Evolutionary conservation across 2,329 filamentous ascomycete species (phyloP).

Genomic region (Botrytis tulipae): DNA sequence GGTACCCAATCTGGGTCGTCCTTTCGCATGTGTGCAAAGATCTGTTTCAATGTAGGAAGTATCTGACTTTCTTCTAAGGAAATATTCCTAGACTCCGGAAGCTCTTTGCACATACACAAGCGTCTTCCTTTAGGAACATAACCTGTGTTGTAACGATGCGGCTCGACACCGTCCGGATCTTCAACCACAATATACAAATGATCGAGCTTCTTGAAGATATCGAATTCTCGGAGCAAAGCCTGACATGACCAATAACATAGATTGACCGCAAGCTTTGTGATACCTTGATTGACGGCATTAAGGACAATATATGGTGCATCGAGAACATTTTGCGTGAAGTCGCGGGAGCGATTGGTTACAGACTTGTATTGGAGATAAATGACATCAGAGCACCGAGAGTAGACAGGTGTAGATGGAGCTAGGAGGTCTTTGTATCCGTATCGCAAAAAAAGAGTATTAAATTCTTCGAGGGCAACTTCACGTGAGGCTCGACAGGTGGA

Average conservation of each 20-base stretch:
- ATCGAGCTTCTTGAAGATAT: neutral
- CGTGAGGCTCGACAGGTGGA: neutral
- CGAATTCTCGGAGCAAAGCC: neutral
- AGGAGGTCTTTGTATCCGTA: neutral
- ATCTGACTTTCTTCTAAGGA: neutral
- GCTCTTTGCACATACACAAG: neutral
- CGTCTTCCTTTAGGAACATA: neutral
- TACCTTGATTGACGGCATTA: neutral
- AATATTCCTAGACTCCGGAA: neutral
- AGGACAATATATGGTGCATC: neutral
- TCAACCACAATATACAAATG: neutral
- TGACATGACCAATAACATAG: neutral
- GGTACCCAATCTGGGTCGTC: neutral
- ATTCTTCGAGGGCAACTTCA: slow-evolving; percentile 28
- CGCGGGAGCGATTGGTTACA: neutral
- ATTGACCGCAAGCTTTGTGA: neutral
- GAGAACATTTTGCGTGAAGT: neutral
- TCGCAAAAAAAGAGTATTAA: neutral
- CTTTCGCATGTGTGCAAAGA: neutral
- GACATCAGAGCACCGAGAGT: neutral
- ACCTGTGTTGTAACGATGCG: neutral
- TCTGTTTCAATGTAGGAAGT: neutral
- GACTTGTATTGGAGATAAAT: neutral
- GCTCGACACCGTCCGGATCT: neutral
- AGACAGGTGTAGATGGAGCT: neutral